A percentile compares a stretch with the other conserved stretches of the same genome.
Evolutionary conservation across 768 basidiomycete genomes (phyloP).

Genomic region (Hygrocybe coccinea): DNA sequence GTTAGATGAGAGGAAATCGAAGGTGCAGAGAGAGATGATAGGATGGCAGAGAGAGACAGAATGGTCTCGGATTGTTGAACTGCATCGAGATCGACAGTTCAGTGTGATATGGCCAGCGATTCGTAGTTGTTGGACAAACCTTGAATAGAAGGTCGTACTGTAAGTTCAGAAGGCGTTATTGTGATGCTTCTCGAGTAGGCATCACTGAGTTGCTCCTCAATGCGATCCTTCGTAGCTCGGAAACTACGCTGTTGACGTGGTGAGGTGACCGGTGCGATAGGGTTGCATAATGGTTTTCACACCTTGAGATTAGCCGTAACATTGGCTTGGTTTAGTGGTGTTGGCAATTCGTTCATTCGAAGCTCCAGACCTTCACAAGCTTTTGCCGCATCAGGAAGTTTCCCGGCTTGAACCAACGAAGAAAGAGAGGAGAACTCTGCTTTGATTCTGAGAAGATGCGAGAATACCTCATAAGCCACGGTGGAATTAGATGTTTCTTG

Average conservation of each 20-base stretch:
- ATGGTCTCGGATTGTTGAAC: conserved; percentile 53
- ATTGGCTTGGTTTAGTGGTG: conserved; percentile 46
- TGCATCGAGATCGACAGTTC: conserved; percentile 21
- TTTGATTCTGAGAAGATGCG: conserved; percentile 52
- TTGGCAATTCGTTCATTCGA: conserved; percentile 45
- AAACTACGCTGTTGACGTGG: conserved; percentile 45
- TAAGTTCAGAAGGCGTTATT: conserved; percentile 45
- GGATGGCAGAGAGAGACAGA: conserved; percentile 48
- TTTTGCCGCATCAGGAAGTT: conserved; percentile 59
- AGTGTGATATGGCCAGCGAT: neutral
- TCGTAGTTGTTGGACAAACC: conserved; percentile 22
- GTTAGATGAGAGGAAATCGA: conserved; percentile 52
- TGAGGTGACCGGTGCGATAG: conserved; percentile 2
- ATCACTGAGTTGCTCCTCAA: conserved; percentile 69
- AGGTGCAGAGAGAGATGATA: conserved; percentile 53
- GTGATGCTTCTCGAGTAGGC: conserved; percentile 58
- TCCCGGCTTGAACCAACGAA: conserved; percentile 48
- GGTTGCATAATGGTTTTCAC: conserved; percentile 18
- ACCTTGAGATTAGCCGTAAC: conserved; percentile 59
- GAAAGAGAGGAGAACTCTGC: conserved; percentile 42
- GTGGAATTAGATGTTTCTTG: conserved; percentile 58
- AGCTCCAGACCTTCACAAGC: conserved; percentile 39
- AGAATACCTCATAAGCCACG: conserved; percentile 45
- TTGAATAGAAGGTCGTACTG: conserved; percentile 49
- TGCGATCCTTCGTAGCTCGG: conserved; percentile 49